A percentile compares a stretch with the other conserved stretches of the same genome.
Conservation (phyloP, 1,139 yeast genomes). For the Sugiyamaella japonica region DNA sequence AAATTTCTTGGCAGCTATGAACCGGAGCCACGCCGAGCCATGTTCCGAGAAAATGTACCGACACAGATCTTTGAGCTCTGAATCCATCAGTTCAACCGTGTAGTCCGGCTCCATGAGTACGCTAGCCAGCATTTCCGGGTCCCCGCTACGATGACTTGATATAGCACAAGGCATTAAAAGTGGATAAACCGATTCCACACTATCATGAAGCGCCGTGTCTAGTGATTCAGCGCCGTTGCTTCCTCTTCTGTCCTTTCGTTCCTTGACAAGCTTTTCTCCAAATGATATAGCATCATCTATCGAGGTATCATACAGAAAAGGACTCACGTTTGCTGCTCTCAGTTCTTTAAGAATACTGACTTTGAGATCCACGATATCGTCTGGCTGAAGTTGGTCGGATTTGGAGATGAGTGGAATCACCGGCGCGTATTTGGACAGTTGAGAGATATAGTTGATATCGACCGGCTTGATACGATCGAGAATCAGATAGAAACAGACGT, state of each 20-base stretch:
- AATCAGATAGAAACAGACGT: slow-evolving; percentile 37
- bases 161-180: slow-evolving; percentile 31
- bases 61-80: slow-evolving; percentile 30
- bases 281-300: slow-evolving; percentile 30
- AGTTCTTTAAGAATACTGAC: slow-evolving; percentile 29
- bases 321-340: slow-evolving; percentile 26
- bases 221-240: slow-evolving; percentile 3
- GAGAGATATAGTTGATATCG: slow-evolving; percentile 34
- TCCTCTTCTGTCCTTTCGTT: slow-evolving; percentile 4
- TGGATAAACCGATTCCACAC: slow-evolving; percentile 15
- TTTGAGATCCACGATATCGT: slow-evolving; percentile 29
- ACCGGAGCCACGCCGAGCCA: slow-evolving; percentile 37
- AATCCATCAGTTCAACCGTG: slow-evolving; percentile 26
- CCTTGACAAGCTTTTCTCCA: slow-evolving; percentile 21
- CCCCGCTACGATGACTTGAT: slow-evolving; percentile 27
- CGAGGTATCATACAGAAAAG: slow-evolving; percentile 34
- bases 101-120: slow-evolving; percentile 35
- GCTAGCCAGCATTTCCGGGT: slow-evolving; percentile 34
- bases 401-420: slow-evolving; percentile 37
- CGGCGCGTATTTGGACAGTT: slow-evolving; percentile 31
- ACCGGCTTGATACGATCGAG: slow-evolving; percentile 26
- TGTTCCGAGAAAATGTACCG: slow-evolving; percentile 33
- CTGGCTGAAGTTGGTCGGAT: slow-evolving; percentile 28
- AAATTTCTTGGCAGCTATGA: slow-evolving; percentile 34
- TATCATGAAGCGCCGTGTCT: slow-evolving; percentile 15